Evolutionary conservation across 352 stramenopile genomes (phyloP).

Genomic region (Globisporangium cederbergense): DNA sequence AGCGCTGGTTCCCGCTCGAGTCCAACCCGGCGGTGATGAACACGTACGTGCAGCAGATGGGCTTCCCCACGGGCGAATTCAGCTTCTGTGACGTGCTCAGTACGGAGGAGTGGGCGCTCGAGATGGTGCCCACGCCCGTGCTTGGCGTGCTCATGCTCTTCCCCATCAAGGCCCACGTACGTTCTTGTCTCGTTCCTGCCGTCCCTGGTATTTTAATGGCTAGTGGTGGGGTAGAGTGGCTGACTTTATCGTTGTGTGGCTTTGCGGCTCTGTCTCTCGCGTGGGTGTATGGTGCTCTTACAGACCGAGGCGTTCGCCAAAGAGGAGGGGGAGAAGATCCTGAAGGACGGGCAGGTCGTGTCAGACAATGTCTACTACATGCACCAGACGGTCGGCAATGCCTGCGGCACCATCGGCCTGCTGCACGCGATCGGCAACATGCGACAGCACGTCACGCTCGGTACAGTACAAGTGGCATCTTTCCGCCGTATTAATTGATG

Average conservation of each 20-base stretch:
- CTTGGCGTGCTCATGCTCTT: constrained; percentile 94
- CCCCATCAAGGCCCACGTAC: constrained; percentile 89
- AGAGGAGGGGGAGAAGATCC: constrained; percentile 67
- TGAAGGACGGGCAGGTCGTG: constrained; percentile 67
- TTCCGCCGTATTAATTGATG: too few species aligned
- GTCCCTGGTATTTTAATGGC: neutral
- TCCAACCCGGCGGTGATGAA: constrained; percentile 96
- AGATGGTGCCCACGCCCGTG: constrained; percentile 94
- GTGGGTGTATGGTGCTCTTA: neutral
- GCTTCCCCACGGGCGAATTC: constrained; percentile 83
- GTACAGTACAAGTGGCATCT: constrained; percentile 27
- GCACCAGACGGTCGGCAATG: constrained; percentile 97
- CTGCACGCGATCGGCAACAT: constrained; percentile 94
- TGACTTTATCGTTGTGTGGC: constrained; percentile 15
- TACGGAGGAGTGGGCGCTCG: constrained; percentile 95
- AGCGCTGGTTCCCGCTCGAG: constrained; percentile 91
- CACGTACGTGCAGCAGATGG: constrained; percentile 92
- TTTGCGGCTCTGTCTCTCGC: constrained; percentile 4
- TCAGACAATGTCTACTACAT: constrained; percentile 86
- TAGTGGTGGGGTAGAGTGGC: neutral
- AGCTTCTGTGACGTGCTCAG: constrained; percentile 94
- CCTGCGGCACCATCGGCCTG: constrained; percentile 95
- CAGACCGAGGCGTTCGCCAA: constrained; percentile 77
- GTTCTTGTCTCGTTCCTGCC: constrained; percentile 2
- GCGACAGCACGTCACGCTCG: constrained; percentile 58